These are phyloP conservation scores for Suillus hirtellus DNA, from an alignment of 768 basidiomycete genomes.

Conservation along the genomic window DNA sequence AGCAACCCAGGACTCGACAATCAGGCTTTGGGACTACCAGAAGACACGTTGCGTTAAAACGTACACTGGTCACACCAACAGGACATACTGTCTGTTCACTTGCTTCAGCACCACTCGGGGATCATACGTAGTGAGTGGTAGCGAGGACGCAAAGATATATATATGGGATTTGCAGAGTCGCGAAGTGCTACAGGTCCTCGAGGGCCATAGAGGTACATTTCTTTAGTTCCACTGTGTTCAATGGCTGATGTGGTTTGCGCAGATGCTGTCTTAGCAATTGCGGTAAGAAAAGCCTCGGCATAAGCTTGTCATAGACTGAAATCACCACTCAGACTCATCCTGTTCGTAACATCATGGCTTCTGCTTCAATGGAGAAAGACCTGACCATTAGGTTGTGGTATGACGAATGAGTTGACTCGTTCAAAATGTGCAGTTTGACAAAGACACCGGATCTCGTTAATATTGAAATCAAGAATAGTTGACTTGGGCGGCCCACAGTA, in stretches of 20 bases:
- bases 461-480: not conserved
- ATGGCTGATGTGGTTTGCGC: constrained; percentile 5
- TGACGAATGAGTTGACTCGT: constrained; percentile 41
- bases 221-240: not conserved
- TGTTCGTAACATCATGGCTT: constrained; percentile 70
- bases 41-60: constrained; percentile 91
- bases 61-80: constrained; percentile 83
- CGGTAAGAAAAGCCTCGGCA: constrained; percentile 43
- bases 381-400: constrained; percentile 82
- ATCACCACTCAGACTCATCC: constrained; percentile 68
- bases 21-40: constrained; percentile 94
- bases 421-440: not conserved
- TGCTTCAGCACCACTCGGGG: constrained; percentile 60
- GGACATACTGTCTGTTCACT: constrained; percentile 77
- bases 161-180: constrained; percentile 89
- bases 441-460: not conserved
- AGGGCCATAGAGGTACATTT: constrained; percentile 75
- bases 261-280: constrained; percentile 75
- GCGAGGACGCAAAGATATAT: constrained; percentile 86
- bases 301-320: constrained; percentile 5
- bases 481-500: not conserved
- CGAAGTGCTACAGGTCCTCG: constrained; percentile 69
- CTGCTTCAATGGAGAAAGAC: constrained; percentile 90
- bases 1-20: constrained; percentile 91
- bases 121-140: constrained; percentile 82